These are phyloP conservation scores for Talaromyces atroroseus DNA, from an alignment of 2,329 filamentous ascomycete species.

Conservation along the genomic window DNA sequence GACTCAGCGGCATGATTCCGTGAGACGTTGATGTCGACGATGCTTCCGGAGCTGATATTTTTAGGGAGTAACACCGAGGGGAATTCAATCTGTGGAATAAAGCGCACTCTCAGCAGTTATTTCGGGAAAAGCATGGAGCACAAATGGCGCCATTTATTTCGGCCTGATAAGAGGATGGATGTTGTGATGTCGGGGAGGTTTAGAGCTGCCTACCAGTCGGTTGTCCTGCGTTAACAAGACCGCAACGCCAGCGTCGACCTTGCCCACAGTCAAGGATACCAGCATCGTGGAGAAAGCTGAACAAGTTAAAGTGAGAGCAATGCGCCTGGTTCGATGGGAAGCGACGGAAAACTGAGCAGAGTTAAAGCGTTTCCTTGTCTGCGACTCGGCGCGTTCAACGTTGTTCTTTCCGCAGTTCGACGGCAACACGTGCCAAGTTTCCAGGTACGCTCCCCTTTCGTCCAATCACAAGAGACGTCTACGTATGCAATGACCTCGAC, in stretches of 20 bases:
- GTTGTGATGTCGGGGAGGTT: slow-evolving; percentile 2
- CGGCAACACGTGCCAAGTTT: slow-evolving; percentile 5
- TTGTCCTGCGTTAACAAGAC: slow-evolving; percentile 96
- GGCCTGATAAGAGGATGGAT: slow-evolving; percentile 8
- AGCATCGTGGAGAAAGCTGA: slow-evolving; percentile 58
- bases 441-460: background rate
- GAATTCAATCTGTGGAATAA: slow-evolving; percentile 75
- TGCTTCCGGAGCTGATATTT: slow-evolving; percentile 91
- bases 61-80: slow-evolving; percentile 93
- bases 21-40: slow-evolving; percentile 93
- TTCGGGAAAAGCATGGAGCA: background rate
- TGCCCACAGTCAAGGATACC: slow-evolving; percentile 95
- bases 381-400: background rate
- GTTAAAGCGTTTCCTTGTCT: background rate
- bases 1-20: slow-evolving; percentile 78
- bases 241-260: slow-evolving; percentile 97
- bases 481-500: background rate
- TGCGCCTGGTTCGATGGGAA: background rate
- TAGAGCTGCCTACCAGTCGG: slow-evolving; percentile 65
- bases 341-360: background rate
- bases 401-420: background rate
- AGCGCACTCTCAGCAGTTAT: background rate
- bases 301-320: background rate
- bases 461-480: background rate
- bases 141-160: background rate